Evolutionary conservation across 345 rosid species (phyloP), one percentile per base, ranked within the genome.

Genomic region (Pugionium cornutum): DNA sequence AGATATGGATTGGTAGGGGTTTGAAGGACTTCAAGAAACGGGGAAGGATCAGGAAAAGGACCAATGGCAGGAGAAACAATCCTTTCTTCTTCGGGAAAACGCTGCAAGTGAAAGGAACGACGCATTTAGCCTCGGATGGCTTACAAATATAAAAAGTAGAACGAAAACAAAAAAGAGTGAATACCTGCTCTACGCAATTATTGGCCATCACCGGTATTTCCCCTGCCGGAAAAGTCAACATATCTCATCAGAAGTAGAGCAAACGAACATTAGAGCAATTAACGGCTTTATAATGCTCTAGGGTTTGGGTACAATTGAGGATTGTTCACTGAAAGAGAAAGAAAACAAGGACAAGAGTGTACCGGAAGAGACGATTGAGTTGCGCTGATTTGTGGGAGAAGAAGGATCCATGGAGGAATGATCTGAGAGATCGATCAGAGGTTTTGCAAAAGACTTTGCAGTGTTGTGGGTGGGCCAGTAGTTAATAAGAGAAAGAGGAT

Each of bases 71-170:
- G 77, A 78, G 90, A 80, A 76, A 83, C 79, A 68, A 72, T 68
- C 86, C 87, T 83, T 75, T 75, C 84, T 61, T 78, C 82, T 11
- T 72, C 66, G 39, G 77, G 78, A 61, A 83, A 76, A 74, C 79
- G 50, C 62, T 78, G 83, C 82, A 77, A 80, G 60, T 64, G 47
- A 86, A 61, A 70, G 46, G 46, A 67, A 35, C 4, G 50, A 53
- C 70, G 27, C 62, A 4, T 62, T 66, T 36, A 41, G 7, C 70
- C 65, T 63, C 27, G 30, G 40, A 43, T 18, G 33, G 29, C 0
- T 31, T 8, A 28, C 43, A 64, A 58, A 51, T 43, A 58, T 58
- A 30, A 34, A 28, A 30, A 1, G 1, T 5, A 27, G 1, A 10
- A 66, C 2, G 0, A 10, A 66, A 39, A 33, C 3, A 48, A 45